Evolutionary conservation across 1,284 basidiomycete species (phyloP), one percentile per base, ranked within the genome.

Genomic region (Sparassis latifolia): DNA sequence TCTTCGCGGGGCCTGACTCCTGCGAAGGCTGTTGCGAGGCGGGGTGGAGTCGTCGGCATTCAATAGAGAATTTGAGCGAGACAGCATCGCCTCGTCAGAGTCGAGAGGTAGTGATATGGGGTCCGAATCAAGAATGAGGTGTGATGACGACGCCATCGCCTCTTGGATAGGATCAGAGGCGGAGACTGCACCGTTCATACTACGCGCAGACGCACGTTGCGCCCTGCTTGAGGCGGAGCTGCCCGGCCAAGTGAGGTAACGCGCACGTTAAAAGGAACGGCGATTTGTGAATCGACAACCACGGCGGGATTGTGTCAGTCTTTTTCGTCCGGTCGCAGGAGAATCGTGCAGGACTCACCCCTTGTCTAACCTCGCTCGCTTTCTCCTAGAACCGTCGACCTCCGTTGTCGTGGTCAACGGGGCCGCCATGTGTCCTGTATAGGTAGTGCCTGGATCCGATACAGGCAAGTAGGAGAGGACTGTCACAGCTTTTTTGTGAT

Each of bases 391-490:
- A 46, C 82, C 82, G 54, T 84, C 82, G 57, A 76, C 65, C 54
- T 75, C 76, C 59, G 80, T 75, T 63, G 78, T 73, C 52, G 81
- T 77, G 60, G 80, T 70, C 62, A 82, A 78, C 69, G 55, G 61
- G 54, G 50, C 64, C 58, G 54, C 65, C 59, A 57, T 72, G 78
- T 78, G 75, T 53, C 83, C 84, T 66, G 82, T 79, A 71, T 89
- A 90, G 20, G 86, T 89, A 57, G 87, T 84, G 62, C 88, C 87
- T 55, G 87, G 87, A 76, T 90, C 88, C 63, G 82, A 81, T 56
- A 78, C 69, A 48, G 87, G 86, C 63, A 90, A 74, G 74, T 89
- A 90, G 50, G 87, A 88, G 69, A 79, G 72, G 53, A 75, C 69
- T 56, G 76, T 71, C 55, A 74, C 68, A 48, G 80, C 77, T 70